These are phyloP conservation scores for Dioscorea dumetorum DNA, from an alignment of 106 monocot genomes.

Conservation along the genomic window DNA sequence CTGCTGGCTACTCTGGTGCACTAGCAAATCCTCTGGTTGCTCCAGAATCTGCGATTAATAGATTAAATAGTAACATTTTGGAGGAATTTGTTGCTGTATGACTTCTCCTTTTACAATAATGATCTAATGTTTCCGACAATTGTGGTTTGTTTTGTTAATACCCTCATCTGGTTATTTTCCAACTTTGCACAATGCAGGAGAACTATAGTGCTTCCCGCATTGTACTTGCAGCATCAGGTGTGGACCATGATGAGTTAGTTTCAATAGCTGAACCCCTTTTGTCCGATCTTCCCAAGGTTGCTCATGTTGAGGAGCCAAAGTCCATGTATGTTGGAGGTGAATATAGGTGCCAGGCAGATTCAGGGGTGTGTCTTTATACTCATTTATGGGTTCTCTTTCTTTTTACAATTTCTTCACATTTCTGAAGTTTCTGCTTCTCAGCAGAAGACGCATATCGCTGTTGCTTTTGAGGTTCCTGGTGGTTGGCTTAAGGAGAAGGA, in stretches of 20 bases:
- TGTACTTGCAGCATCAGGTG: conserved; percentile 77
- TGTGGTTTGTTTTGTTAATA: not conserved
- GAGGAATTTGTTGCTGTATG: conserved; percentile 72
- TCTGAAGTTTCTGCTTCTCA: conserved; percentile 7
- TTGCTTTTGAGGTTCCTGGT: conserved; percentile 84
- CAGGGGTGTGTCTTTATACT: conserved; percentile 27
- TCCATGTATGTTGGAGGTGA: conserved; percentile 76
- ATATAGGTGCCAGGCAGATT: conserved; percentile 67
- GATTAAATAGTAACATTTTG: conserved; percentile 38
- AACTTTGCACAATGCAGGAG: conserved; percentile 29
- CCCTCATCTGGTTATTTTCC: not conserved
- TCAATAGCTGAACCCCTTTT: conserved; percentile 62
- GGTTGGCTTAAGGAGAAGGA: conserved; percentile 81
- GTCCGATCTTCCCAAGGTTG: conserved; percentile 46
- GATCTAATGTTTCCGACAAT: not conserved
- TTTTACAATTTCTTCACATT: not conserved
- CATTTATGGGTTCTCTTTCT: not conserved
- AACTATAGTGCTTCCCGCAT: conserved; percentile 69
- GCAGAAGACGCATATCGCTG: conserved; percentile 67
- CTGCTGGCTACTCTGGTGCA: conserved; percentile 72
- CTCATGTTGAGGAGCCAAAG: conserved; percentile 46
- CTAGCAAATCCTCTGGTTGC: conserved; percentile 66
- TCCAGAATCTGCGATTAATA: conserved; percentile 48
- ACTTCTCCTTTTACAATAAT: not conserved
- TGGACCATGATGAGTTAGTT: conserved; percentile 79